These are phyloP conservation scores for Periconia sp. DNA, from an alignment of 2,329 filamentous ascomycete species.

Conservation along the genomic window DNA sequence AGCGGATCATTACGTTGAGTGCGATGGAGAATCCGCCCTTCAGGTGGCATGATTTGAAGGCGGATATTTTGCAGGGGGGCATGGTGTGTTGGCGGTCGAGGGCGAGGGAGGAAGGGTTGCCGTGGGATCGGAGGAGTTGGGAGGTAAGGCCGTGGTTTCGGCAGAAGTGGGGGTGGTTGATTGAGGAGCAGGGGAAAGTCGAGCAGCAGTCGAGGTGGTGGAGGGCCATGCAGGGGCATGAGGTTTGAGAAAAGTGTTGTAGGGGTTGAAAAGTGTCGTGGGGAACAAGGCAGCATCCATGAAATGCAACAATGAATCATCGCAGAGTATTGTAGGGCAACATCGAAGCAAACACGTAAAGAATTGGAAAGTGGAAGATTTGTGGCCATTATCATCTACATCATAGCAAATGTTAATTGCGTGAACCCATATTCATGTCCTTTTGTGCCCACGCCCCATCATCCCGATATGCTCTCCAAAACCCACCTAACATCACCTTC, in stretches of 20 bases:
- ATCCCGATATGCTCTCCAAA: constrained; percentile 3
- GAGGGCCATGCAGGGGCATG: constrained; percentile 7
- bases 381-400: constrained; percentile 7
- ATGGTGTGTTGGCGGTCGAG: constrained; percentile 14
- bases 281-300: too few species aligned
- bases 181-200: constrained; percentile 15
- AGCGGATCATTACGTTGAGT: constrained; percentile 10
- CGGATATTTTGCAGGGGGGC: constrained; percentile 13
- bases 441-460: not conserved
- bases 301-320: too few species aligned
- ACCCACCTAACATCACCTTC: not conserved
- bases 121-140: constrained; percentile 18
- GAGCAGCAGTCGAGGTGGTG: constrained; percentile 18
- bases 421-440: not conserved
- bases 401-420: not conserved
- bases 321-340: too few species aligned
- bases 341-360: too few species aligned
- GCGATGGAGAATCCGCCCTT: constrained; percentile 6
- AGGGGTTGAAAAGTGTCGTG: too few species aligned
- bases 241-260: too few species aligned
- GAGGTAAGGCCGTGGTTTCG: constrained; percentile 15
- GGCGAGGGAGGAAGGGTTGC: constrained; percentile 5
- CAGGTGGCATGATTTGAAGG: constrained; percentile 11
- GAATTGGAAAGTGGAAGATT: not conserved
- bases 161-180: constrained; percentile 15